Conservation (phyloP, 352 stramenopile species). For the Phytophthora cryptogea region DNA sequence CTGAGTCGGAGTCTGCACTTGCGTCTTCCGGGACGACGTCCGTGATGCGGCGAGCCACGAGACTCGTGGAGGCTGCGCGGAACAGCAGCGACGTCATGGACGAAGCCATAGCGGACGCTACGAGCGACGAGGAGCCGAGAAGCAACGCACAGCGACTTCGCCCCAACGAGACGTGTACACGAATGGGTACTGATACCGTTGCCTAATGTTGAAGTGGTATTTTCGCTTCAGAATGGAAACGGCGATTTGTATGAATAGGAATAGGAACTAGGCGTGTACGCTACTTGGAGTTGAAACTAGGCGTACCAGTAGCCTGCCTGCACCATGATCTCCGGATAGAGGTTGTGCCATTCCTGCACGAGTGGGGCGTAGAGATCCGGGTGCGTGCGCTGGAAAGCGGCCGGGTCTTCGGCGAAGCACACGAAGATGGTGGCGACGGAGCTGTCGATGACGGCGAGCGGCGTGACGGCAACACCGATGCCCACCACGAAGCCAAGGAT, state of each 20-base stretch:
- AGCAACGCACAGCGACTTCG: conserved; percentile 10
- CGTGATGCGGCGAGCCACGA: conserved; percentile 22
- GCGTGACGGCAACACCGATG: conserved; percentile 86
- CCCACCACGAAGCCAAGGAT: conserved; percentile 91
- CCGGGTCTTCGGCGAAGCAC: conserved; percentile 94
- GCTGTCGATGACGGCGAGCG: conserved; percentile 92
- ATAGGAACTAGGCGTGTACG: conserved; percentile 4
- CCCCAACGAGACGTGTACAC: conserved; percentile 18
- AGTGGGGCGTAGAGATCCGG: conserved; percentile 83
- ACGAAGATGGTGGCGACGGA: conserved; percentile 97
- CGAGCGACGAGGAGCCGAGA: conserved; percentile 1
- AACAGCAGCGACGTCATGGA: conserved; percentile 31
- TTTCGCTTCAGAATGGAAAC: conserved; percentile 2
- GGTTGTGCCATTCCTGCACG: conserved; percentile 87
- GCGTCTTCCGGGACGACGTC: conserved; percentile 4
- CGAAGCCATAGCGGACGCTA: conserved; percentile 4
- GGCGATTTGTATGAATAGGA: conserved; percentile 13
- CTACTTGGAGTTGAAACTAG: conserved; percentile 19
- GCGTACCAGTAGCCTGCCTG: conserved; percentile 83
- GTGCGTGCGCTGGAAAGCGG: conserved; percentile 79
- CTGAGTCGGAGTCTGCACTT: conserved; percentile 1
- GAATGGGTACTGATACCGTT: conserved; percentile 11
- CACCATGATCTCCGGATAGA: conserved; percentile 90
- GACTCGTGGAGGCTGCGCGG: conserved; percentile 11
- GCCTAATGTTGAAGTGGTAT: conserved; percentile 17